Conservation (phyloP, 805 yeast genomes). For the Ogataea allantospora region DNA sequence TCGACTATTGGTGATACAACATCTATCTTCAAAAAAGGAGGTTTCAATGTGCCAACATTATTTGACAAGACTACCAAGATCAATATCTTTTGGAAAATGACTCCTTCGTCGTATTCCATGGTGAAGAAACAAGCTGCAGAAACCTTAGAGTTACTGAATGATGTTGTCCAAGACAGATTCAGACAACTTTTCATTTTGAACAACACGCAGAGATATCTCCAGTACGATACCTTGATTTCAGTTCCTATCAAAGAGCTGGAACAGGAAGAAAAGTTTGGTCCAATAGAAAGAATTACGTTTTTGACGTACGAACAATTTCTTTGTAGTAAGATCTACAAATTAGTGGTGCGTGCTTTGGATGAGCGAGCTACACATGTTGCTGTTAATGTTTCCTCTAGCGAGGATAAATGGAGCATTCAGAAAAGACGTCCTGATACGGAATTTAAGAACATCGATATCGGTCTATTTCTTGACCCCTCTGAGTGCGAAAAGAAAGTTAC, state of each 20-base stretch:
- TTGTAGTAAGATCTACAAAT: constrained; percentile 56
- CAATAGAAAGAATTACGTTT: constrained; percentile 70
- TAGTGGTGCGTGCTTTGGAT: constrained; percentile 58
- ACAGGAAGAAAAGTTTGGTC: constrained; percentile 50
- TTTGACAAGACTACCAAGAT: constrained; percentile 75
- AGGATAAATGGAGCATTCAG: constrained; percentile 38
- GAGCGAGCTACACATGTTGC: constrained; percentile 42
- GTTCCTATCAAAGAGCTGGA: constrained; percentile 46
- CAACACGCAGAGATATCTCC: constrained; percentile 50
- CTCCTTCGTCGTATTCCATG: constrained; percentile 59
- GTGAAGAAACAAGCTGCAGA: constrained; percentile 65
- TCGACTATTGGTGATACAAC: constrained; percentile 48
- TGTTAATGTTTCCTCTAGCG: constrained; percentile 25
- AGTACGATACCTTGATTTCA: constrained; percentile 63
- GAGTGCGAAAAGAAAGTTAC: constrained; percentile 81
- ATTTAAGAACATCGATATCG: constrained; percentile 45
- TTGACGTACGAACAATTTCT: constrained; percentile 66
- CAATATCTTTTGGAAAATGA: constrained; percentile 80
- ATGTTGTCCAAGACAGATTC: constrained; percentile 81
- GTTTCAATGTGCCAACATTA: constrained; percentile 71
- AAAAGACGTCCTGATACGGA: constrained; percentile 52
- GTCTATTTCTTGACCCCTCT: constrained; percentile 65
- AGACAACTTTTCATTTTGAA: constrained; percentile 70
- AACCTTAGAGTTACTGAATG: constrained; percentile 68
- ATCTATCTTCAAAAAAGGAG: constrained; percentile 49